phyloP scores from a whole-genome alignment of 176 grass and related monocot species.

The Avena insularis region DNA sequence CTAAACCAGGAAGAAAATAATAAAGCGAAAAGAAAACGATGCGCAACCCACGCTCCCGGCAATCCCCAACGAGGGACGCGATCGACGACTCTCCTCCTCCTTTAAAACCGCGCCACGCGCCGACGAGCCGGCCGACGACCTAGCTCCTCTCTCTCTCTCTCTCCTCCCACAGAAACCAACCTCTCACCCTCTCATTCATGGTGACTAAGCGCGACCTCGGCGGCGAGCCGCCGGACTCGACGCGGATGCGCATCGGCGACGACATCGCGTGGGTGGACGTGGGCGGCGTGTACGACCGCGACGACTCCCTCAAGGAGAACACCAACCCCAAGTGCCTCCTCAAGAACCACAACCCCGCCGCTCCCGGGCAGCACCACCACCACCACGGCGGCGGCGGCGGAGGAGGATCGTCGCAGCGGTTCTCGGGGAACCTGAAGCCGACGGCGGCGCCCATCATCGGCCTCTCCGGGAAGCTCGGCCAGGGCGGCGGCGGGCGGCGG shows the following conservation, averaged over 20 bases:
- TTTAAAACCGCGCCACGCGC: constrained; percentile 49
- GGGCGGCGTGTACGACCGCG: constrained; percentile 80
- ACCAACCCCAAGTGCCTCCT: constrained; percentile 92
- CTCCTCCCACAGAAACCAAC: background rate
- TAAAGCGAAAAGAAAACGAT: constrained; percentile 17
- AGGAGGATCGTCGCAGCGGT: constrained; percentile 64
- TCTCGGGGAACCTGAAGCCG: constrained; percentile 78
- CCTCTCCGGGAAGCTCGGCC: constrained; percentile 58
- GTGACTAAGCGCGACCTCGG: constrained; percentile 18
- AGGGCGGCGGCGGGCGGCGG: constrained; percentile 38
- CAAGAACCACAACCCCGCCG: constrained; percentile 36
- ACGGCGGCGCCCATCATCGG: constrained; percentile 78
- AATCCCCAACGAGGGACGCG: background rate
- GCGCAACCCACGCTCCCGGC: background rate
- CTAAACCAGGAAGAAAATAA: constrained; percentile 1
- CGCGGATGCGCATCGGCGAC: constrained; percentile 52
- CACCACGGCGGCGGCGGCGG: background rate
- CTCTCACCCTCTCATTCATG: constrained; percentile 24
- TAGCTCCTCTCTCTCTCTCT: background rate
- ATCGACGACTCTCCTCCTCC: constrained; percentile 10
- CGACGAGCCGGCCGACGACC: background rate
- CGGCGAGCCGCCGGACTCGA: constrained; percentile 67
- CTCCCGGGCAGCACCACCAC: constrained; percentile 24
- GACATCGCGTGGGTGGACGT: constrained; percentile 74
- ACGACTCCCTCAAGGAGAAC: constrained; percentile 89